Conservation (phyloP, 441 rosid genomes). For the Codiaeum variegatum region DNA sequence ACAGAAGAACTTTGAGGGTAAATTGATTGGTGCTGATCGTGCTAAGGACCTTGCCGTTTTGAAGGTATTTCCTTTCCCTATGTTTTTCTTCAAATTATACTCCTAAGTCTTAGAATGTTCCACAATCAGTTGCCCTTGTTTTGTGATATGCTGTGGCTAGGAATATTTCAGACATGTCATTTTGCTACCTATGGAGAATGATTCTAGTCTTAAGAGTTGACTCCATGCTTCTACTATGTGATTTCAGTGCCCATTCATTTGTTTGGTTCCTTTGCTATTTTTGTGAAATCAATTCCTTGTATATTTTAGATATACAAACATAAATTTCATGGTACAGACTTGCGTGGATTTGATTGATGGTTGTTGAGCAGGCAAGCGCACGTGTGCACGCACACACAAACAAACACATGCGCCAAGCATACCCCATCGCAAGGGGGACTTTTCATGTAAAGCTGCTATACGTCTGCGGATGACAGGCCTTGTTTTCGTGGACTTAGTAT, state of each 20-base stretch:
- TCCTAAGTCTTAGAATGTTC: background rate
- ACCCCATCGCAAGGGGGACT: background rate
- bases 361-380: background rate
- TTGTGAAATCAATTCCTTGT: background rate
- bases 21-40: slow-evolving; percentile 86
- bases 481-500: no score
- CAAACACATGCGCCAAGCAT: no score
- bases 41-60: slow-evolving; percentile 91
- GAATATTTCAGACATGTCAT: background rate
- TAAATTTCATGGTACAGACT: background rate
- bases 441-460: background rate
- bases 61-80: slow-evolving; percentile 40
- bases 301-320: background rate
- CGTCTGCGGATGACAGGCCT: background rate
- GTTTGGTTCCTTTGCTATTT: background rate
- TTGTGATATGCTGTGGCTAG: background rate
- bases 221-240: background rate
- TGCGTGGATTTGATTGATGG: no score
- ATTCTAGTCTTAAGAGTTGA: background rate
- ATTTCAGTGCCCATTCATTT: background rate
- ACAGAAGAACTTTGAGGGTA: slow-evolving; percentile 90
- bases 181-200: background rate
- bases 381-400: no score
- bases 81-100: background rate
- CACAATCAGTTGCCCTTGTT: background rate